A percentile compares a stretch with the other conserved stretches of the same genome.
Conservation (phyloP, 352 stramenopile genomes). For the Phytophthora uliginosa region DNA sequence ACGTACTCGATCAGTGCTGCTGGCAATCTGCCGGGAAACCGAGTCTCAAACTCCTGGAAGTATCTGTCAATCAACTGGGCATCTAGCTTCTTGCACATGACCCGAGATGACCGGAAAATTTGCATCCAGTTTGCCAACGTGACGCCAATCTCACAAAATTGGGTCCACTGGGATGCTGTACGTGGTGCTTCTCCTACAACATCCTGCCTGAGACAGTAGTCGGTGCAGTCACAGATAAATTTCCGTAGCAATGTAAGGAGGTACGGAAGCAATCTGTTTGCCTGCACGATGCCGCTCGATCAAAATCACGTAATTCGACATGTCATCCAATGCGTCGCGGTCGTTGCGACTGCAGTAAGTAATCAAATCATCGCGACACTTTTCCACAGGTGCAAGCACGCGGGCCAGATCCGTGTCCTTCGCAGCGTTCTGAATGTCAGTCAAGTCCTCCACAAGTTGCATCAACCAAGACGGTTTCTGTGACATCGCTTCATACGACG, state of each 20-base stretch:
- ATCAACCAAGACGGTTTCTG: constrained; percentile 19
- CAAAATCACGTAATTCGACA: constrained; percentile 19
- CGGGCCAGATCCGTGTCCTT: neutral
- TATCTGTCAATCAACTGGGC: constrained; percentile 4
- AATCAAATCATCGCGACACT: constrained; percentile 2
- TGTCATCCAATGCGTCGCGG: constrained; percentile 7
- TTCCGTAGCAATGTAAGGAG: constrained; percentile 16
- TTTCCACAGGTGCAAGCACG: neutral
- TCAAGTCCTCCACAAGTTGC: constrained; percentile 22
- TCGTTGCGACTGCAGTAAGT: constrained; percentile 4
- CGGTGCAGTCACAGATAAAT: neutral
- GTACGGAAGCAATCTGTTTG: constrained; percentile 11
- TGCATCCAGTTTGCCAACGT: constrained; percentile 6
- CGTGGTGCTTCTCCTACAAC: neutral
- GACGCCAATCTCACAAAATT: neutral
- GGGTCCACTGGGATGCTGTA: neutral
- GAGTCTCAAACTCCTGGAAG: constrained; percentile 13
- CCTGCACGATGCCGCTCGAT: constrained; percentile 10
- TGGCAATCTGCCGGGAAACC: constrained; percentile 1
- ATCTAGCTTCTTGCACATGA: constrained; percentile 9
- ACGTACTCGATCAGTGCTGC: neutral
- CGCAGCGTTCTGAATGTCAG: constrained; percentile 4
- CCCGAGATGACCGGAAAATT: neutral
- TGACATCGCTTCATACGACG: constrained; percentile 10
- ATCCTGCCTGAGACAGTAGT: constrained; percentile 1